Conservation (phyloP, 139 green algal genomes). For the Yamagishiella unicocca region DNA sequence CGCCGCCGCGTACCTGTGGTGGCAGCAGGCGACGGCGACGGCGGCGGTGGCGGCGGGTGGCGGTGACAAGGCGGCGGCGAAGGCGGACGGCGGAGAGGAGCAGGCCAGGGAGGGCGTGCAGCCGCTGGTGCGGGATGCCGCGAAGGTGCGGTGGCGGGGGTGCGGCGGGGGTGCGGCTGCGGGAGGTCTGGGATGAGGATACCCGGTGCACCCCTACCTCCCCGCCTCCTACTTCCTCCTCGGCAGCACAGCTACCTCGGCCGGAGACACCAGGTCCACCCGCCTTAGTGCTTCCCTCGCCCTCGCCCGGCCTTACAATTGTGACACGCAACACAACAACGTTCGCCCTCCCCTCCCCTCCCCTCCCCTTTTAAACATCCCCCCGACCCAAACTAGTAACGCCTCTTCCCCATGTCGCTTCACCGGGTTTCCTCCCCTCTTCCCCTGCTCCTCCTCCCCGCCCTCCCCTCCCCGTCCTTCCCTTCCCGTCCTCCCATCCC, state of each 20-base stretch:
- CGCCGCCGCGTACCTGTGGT: slow-evolving; percentile 88
- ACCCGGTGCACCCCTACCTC: not conserved
- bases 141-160: slow-evolving; percentile 62
- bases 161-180: not conserved
- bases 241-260: too few relatives aligned
- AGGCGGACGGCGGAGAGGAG: not conserved
- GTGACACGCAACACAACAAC: too few relatives aligned
- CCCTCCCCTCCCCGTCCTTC: not conserved
- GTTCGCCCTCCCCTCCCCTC: too few relatives aligned
- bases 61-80: not conserved
- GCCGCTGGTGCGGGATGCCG: slow-evolving; percentile 65
- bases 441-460: not conserved
- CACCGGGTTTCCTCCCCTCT: too few relatives aligned
- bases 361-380: too few relatives aligned
- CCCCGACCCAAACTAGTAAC: too few relatives aligned
- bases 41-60: not conserved
- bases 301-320: too few relatives aligned
- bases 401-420: too few relatives aligned
- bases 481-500: not conserved
- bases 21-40: slow-evolving; percentile 63
- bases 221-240: too few relatives aligned
- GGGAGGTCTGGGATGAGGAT: not conserved
- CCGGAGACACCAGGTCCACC: too few relatives aligned
- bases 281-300: too few relatives aligned
- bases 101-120: slow-evolving; percentile 6